Evolutionary conservation across 768 basidiomycete genomes (phyloP).

Genomic region (Rhodocollybia butyracea): DNA sequence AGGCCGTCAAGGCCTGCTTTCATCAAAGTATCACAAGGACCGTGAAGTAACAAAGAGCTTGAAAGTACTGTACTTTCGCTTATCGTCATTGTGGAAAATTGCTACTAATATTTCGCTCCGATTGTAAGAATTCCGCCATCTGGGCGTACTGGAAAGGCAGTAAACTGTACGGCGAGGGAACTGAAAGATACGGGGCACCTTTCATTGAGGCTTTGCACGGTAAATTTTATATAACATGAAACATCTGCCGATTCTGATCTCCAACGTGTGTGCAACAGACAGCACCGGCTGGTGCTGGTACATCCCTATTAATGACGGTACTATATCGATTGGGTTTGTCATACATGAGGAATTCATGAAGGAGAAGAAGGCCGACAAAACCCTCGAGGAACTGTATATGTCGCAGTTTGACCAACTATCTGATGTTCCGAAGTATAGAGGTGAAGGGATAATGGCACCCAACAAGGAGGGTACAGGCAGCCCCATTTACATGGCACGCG

Average conservation of each 20-base stretch:
- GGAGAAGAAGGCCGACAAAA: conserved; percentile 22
- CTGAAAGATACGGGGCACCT: conserved; percentile 28
- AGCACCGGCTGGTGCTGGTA: conserved; percentile 59
- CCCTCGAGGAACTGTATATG: conserved; percentile 25
- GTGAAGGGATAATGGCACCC: conserved; percentile 21
- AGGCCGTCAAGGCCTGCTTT: conserved; percentile 58
- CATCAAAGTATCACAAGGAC: conserved; percentile 55
- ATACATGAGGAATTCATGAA: conserved; percentile 35
- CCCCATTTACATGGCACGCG: conserved; percentile 25
- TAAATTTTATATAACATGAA: conserved; percentile 16
- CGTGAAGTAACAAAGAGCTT: conserved; percentile 49
- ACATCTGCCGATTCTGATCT: background rate
- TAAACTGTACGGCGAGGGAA: conserved; percentile 39
- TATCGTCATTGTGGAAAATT: too few species aligned
- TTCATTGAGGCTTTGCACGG: conserved; percentile 34
- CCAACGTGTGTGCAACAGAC: conserved; percentile 40
- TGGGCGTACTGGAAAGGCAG: conserved; percentile 68
- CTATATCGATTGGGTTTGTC: conserved; percentile 52
- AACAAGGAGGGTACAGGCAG: conserved; percentile 20
- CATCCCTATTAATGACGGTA: conserved; percentile 48
- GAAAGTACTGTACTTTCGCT: too few species aligned
- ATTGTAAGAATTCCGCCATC: conserved; percentile 56
- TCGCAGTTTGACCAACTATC: conserved; percentile 20
- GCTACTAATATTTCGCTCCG: background rate
- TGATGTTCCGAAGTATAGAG: background rate